Evolutionary conservation across 306 rosid genomes (phyloP).

Genomic region (peach (Prunus persica)): DNA sequence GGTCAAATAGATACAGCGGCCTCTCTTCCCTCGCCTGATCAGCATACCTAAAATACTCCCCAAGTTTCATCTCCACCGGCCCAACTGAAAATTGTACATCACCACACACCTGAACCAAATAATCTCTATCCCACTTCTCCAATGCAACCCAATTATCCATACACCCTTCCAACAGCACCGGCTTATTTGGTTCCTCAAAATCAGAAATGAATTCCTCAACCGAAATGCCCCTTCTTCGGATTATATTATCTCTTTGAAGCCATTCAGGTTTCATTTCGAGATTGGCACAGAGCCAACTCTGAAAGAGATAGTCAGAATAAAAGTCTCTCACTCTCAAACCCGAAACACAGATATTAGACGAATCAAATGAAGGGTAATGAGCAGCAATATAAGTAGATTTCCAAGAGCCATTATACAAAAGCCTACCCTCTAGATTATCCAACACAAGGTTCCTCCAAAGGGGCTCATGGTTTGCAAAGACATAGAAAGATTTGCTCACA

Average conservation of each 20-base stretch:
- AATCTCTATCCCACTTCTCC: constrained; percentile 79
- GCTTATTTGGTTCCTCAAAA: constrained; percentile 79
- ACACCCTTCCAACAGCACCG: constrained; percentile 83
- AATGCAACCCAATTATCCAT: constrained; percentile 79
- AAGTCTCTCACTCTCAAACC: constrained; percentile 76
- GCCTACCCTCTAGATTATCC: constrained; percentile 60
- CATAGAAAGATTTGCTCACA: constrained; percentile 74
- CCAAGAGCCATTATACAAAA: constrained; percentile 61
- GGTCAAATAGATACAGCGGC: constrained; percentile 82
- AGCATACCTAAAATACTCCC: constrained; percentile 65
- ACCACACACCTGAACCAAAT: constrained; percentile 58
- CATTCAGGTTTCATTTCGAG: constrained; percentile 91
- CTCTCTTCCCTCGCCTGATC: constrained; percentile 84
- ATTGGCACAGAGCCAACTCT: constrained; percentile 98
- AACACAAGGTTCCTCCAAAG: constrained; percentile 83
- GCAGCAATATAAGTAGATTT: constrained; percentile 62
- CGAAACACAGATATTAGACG: neutral
- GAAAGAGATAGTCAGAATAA: constrained; percentile 88
- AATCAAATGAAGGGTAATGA: constrained; percentile 51
- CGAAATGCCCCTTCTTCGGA: constrained; percentile 67
- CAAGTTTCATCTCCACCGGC: constrained; percentile 77
- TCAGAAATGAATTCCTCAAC: constrained; percentile 67
- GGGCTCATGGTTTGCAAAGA: constrained; percentile 74
- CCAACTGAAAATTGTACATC: constrained; percentile 76
- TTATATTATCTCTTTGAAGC: constrained; percentile 79